phyloP scores from a whole-genome alignment of 441 rosid species.

The Brassica balearica region DNA sequence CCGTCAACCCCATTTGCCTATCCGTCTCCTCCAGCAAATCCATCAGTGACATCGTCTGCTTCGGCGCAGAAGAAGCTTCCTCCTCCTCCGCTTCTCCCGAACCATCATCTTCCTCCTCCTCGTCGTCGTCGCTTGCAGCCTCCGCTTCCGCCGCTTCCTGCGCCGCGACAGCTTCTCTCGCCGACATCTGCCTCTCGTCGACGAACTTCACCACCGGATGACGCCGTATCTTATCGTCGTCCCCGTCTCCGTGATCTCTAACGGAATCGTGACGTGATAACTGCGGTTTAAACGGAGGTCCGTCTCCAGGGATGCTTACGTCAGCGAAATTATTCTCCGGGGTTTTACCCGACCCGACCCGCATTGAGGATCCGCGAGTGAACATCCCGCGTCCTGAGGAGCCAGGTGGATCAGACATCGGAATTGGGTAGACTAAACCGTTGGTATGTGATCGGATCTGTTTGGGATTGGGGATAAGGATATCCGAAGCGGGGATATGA shows the following conservation, averaged over 20 bases:
- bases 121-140: conserved; percentile 30
- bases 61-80: conserved; percentile 30
- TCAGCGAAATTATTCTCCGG: conserved; percentile 41
- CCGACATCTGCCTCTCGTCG: no score
- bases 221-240: no score
- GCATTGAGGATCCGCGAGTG: no score
- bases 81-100: conserved; percentile 35
- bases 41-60: conserved; percentile 82
- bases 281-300: no score
- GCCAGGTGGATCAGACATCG: conserved; percentile 43
- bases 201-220: no score
- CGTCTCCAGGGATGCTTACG: conserved; percentile 41
- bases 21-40: conserved; percentile 85
- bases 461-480: not conserved
- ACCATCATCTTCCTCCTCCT: not conserved
- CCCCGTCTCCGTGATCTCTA: no score
- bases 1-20: conserved; percentile 66
- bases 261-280: no score
- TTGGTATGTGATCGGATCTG: no score
- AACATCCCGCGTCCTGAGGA: conserved; percentile 43
- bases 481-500: conserved; percentile 65
- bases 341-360: no score
- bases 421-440: conserved; percentile 25
- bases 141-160: conserved; percentile 42
- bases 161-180: no score